Conservation (phyloP, 345 rosid species). For the Mallotus nudiflorus region DNA sequence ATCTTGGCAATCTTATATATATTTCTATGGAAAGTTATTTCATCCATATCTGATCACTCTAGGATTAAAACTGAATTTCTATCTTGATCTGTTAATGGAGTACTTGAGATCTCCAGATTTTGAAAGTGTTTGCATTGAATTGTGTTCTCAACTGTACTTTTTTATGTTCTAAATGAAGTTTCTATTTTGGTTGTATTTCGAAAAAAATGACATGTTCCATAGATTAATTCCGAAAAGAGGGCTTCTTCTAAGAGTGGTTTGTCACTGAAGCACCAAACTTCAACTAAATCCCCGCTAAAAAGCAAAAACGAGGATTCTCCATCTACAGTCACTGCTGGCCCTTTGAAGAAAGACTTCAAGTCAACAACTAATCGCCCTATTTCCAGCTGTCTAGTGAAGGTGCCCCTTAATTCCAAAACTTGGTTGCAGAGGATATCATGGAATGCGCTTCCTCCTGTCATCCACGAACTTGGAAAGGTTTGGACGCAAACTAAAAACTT, state of each 20-base stretch:
- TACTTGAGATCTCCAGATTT: too few relatives aligned
- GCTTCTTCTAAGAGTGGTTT: conserved; percentile 25
- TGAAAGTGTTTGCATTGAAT: too few relatives aligned
- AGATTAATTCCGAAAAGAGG: conserved; percentile 31
- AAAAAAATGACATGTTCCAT: too few relatives aligned
- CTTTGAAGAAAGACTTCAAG: conserved; percentile 24
- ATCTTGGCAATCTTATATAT: too few relatives aligned
- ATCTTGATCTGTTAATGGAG: too few relatives aligned
- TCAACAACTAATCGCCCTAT: conserved; percentile 22
- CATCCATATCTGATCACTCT: too few relatives aligned
- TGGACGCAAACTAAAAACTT: neutral
- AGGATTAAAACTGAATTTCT: too few relatives aligned
- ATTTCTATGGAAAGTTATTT: too few relatives aligned
- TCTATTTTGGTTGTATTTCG: too few relatives aligned
- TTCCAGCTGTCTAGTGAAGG: conserved; percentile 26
- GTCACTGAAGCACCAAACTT: conserved; percentile 22
- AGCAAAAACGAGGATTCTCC: conserved; percentile 23
- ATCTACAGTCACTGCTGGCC: conserved; percentile 17
- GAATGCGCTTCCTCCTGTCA: conserved; percentile 34
- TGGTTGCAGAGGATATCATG: conserved; percentile 37
- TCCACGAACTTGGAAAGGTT: conserved; percentile 47
- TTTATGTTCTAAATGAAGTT: too few relatives aligned
- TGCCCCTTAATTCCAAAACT: conserved; percentile 33
- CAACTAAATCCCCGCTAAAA: conserved; percentile 26
- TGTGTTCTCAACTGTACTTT: too few relatives aligned